Evolutionary conservation across 2,329 filamentous ascomycete species (phyloP).

Genomic region (Ophiostoma sp.): DNA sequence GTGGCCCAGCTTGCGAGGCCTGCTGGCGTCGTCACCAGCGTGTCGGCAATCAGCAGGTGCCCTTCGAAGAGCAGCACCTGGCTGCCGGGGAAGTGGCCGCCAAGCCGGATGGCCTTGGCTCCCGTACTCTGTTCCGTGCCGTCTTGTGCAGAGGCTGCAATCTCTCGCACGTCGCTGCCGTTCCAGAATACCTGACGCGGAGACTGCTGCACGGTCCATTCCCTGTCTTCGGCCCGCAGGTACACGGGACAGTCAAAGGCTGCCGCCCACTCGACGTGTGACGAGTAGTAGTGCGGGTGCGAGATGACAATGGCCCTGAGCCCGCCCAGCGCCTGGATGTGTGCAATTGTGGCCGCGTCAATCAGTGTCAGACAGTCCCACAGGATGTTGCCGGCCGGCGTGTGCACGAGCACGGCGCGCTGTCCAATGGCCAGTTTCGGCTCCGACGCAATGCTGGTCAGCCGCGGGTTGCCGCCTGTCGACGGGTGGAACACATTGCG

Average conservation of each 20-base stretch:
- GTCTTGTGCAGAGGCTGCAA: conserved; percentile 27
- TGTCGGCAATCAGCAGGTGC: conserved; percentile 70
- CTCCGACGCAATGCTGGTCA: conserved; percentile 46
- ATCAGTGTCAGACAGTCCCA: conserved; percentile 74
- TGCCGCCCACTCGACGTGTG: conserved; percentile 67
- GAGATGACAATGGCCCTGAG: conserved; percentile 67
- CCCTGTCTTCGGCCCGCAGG: conserved; percentile 57
- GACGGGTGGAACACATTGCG: conserved; percentile 51
- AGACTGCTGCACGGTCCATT: conserved; percentile 55
- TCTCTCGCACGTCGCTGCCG: conserved; percentile 37
- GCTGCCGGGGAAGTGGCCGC: conserved; percentile 76
- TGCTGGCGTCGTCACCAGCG: conserved; percentile 63
- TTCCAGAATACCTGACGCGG: conserved; percentile 44
- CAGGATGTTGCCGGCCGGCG: conserved; percentile 63
- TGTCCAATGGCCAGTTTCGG: conserved; percentile 70
- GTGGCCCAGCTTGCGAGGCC: conserved; percentile 46
- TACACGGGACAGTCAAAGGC: conserved; percentile 68
- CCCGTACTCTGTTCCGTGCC: background rate
- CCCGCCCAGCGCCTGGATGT: conserved; percentile 57
- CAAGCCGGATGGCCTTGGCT: conserved; percentile 61
- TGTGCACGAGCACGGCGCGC: conserved; percentile 63
- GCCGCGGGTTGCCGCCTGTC: conserved; percentile 36
- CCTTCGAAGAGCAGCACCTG: conserved; percentile 58
- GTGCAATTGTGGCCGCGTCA: conserved; percentile 56
- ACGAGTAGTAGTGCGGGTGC: conserved; percentile 79